A percentile compares a stretch with the other conserved stretches of the same genome.
phyloP scores from a whole-genome alignment of 75 land plant genomes.

The Sequoia sempervirens region DNA sequence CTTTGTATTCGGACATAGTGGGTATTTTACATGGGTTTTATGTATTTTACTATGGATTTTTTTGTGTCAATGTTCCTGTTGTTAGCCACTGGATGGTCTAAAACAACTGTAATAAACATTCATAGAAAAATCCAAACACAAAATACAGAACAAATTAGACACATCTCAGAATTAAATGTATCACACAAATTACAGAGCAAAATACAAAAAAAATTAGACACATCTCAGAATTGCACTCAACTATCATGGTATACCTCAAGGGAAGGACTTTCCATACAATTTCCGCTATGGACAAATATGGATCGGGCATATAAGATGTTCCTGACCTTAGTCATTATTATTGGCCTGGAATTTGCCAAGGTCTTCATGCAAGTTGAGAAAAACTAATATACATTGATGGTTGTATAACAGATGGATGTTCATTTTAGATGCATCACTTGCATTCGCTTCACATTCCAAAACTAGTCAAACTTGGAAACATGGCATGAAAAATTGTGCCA shows the following conservation, averaged over 20 bases:
- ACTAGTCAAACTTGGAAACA: neutral
- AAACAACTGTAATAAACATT: neutral
- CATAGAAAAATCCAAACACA: neutral
- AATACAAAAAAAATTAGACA: no score
- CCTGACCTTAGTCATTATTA: neutral
- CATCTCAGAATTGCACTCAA: neutral
- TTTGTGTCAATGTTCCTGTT: no score
- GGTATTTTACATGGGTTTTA: no score
- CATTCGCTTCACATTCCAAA: neutral
- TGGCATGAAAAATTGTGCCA: neutral
- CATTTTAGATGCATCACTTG: neutral
- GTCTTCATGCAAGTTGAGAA: neutral
- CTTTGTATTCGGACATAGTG: no score
- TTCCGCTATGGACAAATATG: neutral
- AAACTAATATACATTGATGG: neutral
- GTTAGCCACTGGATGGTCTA: neutral
- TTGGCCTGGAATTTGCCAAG: neutral
- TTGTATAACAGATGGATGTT: neutral
- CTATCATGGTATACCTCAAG: neutral
- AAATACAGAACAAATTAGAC: neutral
- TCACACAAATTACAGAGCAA: no score
- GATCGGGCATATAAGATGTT: neutral
- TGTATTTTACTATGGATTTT: no score
- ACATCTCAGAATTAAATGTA: no score
- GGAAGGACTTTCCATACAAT: neutral